phyloP scores from a whole-genome alignment of 192 early-diverging fungal species.

The Backusella morwellensis region DNA sequence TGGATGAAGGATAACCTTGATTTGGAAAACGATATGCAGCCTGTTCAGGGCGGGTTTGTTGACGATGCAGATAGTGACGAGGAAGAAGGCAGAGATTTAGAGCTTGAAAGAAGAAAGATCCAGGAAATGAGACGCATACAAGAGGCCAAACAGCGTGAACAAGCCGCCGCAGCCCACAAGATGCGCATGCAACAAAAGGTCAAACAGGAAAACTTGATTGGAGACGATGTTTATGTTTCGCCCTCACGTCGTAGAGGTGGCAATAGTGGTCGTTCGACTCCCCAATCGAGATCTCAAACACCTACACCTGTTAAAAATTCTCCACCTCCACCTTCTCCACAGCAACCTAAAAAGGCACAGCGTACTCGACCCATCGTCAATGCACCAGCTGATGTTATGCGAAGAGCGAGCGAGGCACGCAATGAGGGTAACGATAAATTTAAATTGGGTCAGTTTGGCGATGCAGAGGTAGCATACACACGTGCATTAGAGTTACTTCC shows the following conservation, averaged over 20 bases:
- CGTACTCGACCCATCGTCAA: conserved; percentile 38
- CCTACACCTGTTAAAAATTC: background rate
- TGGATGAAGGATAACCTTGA: conserved; percentile 35
- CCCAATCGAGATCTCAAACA: conserved; percentile 18
- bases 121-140: background rate
- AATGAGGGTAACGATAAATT: conserved; percentile 77
- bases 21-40: background rate
- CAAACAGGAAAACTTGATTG: background rate
- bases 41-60: background rate
- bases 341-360: conserved; percentile 26
- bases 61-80: conserved; percentile 22
- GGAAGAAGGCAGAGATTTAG: background rate
- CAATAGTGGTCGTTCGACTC: background rate
- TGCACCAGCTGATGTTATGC: conserved; percentile 41
- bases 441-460: conserved; percentile 88
- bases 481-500: conserved; percentile 65
- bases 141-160: background rate
- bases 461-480: conserved; percentile 73
- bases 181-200: conserved; percentile 2
- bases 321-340: conserved; percentile 4
- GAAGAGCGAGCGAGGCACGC: conserved; percentile 44
- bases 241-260: conserved; percentile 23
- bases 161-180: background rate
- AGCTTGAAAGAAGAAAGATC: background rate
- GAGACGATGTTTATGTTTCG: conserved; percentile 27